Evolutionary conservation across 1,139 yeast species (phyloP), one percentile per base, ranked within the genome.

Genomic region (Geotrichum citri-aurantii): DNA sequence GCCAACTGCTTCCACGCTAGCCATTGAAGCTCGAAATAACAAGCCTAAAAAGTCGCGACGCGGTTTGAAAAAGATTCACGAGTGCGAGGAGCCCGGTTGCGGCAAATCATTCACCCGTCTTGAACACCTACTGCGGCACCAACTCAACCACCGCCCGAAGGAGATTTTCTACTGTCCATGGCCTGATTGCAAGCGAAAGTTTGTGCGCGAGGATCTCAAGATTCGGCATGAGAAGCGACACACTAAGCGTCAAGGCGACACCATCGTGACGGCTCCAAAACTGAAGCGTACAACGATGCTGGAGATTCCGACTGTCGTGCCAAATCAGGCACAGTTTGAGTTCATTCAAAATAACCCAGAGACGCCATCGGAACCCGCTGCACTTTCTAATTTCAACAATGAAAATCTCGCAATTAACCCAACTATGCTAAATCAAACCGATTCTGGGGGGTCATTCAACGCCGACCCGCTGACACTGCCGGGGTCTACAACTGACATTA

Each of bases 91-190:
- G 67, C 77, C 79, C 49, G 78, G 77, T 47, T 84, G 89, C 68
- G 84, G 81, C 11, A 84, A 84, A 71, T 78, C 77, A 63, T 84
- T 84, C 67, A 82, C 88, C 1, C 74, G 89, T 60, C 65, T 73
- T 3, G 80, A 77, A 62, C 80, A 77, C 63, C 66, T 77, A 12
- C 64, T 53, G 7, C 56, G 59, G 14, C 59, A 57, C 37, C 59
- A 53, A 42, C 51, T 59, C 10, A 59, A 59, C 17, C 62, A 59
- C 47, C 50, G 51, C 3, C 62, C 62, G n/a, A 59, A 57, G 23
- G 54, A 54, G 29, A 59, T 59, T 17, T 59, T 48, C 33, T n/a
- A 19, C 12, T 59, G 62, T 42, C 24, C 47, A 7, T 59, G 62
- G 62, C 57, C 56, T 5, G 59, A 53, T 8, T 59, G 62, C 37